phyloP scores from a whole-genome alignment of 2,329 filamentous ascomycete genomes.

The Dactylellina haptotyla region DNA sequence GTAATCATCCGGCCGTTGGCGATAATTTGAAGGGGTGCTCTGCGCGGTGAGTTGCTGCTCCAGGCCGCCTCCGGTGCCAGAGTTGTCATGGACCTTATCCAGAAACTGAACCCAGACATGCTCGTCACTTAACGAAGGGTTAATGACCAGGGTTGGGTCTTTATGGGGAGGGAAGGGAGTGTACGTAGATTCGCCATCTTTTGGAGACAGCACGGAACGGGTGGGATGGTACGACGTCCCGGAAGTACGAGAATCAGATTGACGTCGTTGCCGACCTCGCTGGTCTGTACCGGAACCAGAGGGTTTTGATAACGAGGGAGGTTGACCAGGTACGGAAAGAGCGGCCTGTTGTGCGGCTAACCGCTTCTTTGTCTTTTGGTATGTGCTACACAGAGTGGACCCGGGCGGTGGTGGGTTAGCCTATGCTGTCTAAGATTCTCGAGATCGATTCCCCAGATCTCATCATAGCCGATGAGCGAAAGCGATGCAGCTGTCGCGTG shows the following conservation, averaged over 20 bases:
- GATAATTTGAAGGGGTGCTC: constrained; percentile 35
- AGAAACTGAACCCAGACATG: constrained; percentile 53
- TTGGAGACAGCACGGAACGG: constrained; percentile 45
- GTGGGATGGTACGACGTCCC: constrained; percentile 34
- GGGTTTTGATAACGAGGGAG: constrained; percentile 3
- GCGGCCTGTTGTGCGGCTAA: constrained; percentile 49
- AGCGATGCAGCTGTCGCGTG: not conserved
- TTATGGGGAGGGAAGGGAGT: constrained; percentile 45
- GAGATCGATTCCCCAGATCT: not conserved
- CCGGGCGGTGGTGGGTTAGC: constrained; percentile 1
- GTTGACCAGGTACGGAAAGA: constrained; percentile 22
- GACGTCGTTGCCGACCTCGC: constrained; percentile 30
- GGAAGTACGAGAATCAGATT: constrained; percentile 41
- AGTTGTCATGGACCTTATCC: constrained; percentile 48
- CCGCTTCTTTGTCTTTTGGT: constrained; percentile 53
- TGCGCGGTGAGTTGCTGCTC: constrained; percentile 51
- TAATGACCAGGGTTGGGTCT: constrained; percentile 30
- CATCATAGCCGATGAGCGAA: no score
- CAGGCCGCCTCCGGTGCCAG: constrained; percentile 29
- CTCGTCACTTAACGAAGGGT: constrained; percentile 49
- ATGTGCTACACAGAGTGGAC: constrained; percentile 27
- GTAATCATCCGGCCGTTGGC: constrained; percentile 39
- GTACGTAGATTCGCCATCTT: constrained; percentile 30
- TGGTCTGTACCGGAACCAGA: constrained; percentile 13
- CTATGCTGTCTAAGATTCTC: not conserved